A percentile compares a stretch with the other conserved stretches of the same genome.
Conservation (phyloP, 345 rosid genomes). For the Boechera divaricarpa region DNA sequence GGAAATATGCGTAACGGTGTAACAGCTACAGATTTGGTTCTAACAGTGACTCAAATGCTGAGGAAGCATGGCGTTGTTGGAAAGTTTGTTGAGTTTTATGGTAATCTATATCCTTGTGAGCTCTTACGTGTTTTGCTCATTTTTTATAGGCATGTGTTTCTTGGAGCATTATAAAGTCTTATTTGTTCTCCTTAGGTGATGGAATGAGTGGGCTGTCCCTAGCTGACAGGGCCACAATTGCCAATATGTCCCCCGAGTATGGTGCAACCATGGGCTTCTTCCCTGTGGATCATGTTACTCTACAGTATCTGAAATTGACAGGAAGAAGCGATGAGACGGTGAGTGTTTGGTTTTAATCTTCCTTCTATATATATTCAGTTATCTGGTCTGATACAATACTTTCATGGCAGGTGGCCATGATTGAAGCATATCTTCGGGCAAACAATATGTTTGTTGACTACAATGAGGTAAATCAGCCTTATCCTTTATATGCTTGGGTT, state of each 20-base stretch:
- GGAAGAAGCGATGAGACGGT: slow-evolving; percentile 99
- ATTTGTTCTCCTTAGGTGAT: slow-evolving; percentile 60
- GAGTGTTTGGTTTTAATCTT: slow-evolving; percentile 42
- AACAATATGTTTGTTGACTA: slow-evolving; percentile 96
- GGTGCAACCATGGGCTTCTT: slow-evolving; percentile 99
- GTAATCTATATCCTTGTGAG: slow-evolving; percentile 51
- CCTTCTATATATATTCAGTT: neutral
- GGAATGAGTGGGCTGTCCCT: slow-evolving; percentile 92
- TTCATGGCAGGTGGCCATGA: slow-evolving; percentile 54
- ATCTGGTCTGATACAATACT: slow-evolving; percentile 13
- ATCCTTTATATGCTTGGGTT: neutral
- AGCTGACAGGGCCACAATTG: slow-evolving; percentile 99
- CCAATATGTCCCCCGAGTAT: slow-evolving; percentile 99
- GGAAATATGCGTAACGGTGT: slow-evolving; percentile 87
- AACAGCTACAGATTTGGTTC: slow-evolving; percentile 97
- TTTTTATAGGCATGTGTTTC: slow-evolving; percentile 3
- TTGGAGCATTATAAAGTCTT: slow-evolving; percentile 12
- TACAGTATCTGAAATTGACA: slow-evolving; percentile 92
- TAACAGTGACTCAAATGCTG: slow-evolving; percentile 96
- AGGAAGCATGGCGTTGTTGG: slow-evolving; percentile 99
- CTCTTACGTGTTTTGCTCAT: neutral
- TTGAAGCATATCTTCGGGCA: slow-evolving; percentile 95
- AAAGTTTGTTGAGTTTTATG: slow-evolving; percentile 97
- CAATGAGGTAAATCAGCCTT: slow-evolving; percentile 63
- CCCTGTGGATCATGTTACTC: slow-evolving; percentile 97